These are phyloP conservation scores for Ustilago curta DNA, from an alignment of 1,284 basidiomycete genomes.

Conservation along the genomic window DNA sequence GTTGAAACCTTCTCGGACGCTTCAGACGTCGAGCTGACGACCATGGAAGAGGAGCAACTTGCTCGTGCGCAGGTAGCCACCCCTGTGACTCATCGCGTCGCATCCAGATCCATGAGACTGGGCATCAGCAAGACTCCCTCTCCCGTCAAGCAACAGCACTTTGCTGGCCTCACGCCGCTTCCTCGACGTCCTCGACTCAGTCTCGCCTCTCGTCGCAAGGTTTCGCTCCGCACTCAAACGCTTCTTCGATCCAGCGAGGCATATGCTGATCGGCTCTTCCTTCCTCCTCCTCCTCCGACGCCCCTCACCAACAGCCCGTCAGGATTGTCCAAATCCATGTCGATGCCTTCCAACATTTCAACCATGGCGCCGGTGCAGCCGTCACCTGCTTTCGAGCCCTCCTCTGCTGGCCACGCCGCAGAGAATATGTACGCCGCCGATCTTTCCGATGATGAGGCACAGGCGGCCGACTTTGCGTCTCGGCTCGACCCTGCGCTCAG, in stretches of 20 bases:
- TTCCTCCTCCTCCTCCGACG: constrained; percentile 39
- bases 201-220: constrained; percentile 38
- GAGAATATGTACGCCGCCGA: constrained; percentile 3
- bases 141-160: constrained; percentile 43
- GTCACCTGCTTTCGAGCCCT: constrained; percentile 12
- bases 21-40: constrained; percentile 20
- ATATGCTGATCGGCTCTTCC: constrained; percentile 45
- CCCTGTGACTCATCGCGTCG: constrained; percentile 10
- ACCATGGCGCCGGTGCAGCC: constrained; percentile 5
- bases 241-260: constrained; percentile 46
- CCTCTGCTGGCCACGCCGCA: constrained; percentile 5
- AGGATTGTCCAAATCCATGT: constrained; percentile 41
- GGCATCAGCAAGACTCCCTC: constrained; percentile 51
- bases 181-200: constrained; percentile 48
- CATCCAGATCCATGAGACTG: constrained; percentile 18
- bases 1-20: constrained; percentile 28
- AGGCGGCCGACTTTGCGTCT: constrained; percentile 19
- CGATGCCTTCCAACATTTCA: constrained; percentile 45
- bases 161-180: constrained; percentile 42
- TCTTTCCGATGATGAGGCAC: not conserved
- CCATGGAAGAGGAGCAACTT: constrained; percentile 25
- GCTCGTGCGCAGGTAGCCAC: constrained; percentile 1
- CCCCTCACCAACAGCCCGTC: constrained; percentile 2
- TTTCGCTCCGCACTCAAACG: constrained; percentile 53
- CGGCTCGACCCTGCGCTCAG: constrained; percentile 26